Percentiles rank a stretch among this genome's conserved stretches.
Evolutionary conservation across 371 early-diverging fungal genomes (phyloP).

Genomic region (Aphelidium insulamus): DNA sequence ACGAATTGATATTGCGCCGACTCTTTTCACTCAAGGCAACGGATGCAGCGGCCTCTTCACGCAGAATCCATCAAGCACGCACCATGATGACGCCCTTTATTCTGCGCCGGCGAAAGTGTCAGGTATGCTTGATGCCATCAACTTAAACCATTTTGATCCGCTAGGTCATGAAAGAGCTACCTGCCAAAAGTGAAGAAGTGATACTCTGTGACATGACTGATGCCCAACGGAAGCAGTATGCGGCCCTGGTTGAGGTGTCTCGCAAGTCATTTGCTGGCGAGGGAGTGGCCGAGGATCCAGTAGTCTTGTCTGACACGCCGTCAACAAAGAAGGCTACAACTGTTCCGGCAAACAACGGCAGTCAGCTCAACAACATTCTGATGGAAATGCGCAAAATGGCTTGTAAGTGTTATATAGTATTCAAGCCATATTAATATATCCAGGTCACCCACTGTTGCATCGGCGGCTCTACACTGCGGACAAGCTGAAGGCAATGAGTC

Average conservation of each 20-base stretch:
- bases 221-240: conserved; percentile 9
- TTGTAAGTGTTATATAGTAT: no score
- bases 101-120: conserved; percentile 38
- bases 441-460: conserved; percentile 56
- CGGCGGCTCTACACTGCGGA: conserved; percentile 32
- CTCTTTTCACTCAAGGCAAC: conserved; percentile 26
- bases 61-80: conserved; percentile 37
- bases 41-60: conserved; percentile 16
- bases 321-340: conserved; percentile 6
- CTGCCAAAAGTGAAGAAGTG: conserved; percentile 24
- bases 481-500: conserved; percentile 35
- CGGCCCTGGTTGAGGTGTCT: background rate
- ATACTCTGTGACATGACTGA: conserved; percentile 19
- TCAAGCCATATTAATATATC: no score
- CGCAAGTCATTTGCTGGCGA: no score
- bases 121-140: no score
- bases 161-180: conserved; percentile 34
- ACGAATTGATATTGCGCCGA: conserved; percentile 22
- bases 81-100: conserved; percentile 62
- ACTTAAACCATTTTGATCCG: no score
- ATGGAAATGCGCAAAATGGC: conserved; percentile 70
- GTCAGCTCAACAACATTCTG: conserved; percentile 33
- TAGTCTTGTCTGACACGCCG: no score
- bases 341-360: conserved; percentile 3
- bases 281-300: background rate